Base-by-base conservation (phyloP, 2,329 filamentous ascomycete species). In the Talaromyces sp. region DNA sequence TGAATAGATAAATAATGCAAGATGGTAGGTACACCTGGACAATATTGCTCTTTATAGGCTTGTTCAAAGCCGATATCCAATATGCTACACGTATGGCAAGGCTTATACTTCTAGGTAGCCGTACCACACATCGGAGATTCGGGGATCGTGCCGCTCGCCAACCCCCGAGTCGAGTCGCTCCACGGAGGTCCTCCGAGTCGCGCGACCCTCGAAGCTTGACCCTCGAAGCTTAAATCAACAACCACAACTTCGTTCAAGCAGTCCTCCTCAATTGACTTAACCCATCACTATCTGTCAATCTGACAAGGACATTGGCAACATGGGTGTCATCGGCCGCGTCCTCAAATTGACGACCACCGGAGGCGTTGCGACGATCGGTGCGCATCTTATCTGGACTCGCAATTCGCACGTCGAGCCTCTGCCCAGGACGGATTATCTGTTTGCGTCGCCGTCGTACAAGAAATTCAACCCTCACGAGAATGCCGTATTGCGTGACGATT, bases 401-500 rank as follows among this genome's bases (percentile, higher is more conserved):
- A 81, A 82, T 67, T 87, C 85, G 69, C 82, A 79, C 45, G 79
- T 89, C 71, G 78, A 86, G 71, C 82, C 85, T 62, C 83, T 89
- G 47, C 74, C 89, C 56, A 75, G 81, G n/a, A 74, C 82, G 52
- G 82, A 83, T 68, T 88, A 91, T 70, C 84, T 91, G 70, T 89
- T 87, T 82, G 79, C 79, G 62, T 84, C 84, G 33, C 79, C 82
- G 19, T 76, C 82, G 63, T 90, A 84, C 78, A 77, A 80, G 58
- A 82, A 82, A 66, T 83, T 84, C 76, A 92, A 92, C 71, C 85
- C 86, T 1, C 81, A 84, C 48, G 77, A 81, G 37, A 90, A 91
- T 74, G 85, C 88, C 0, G 80, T 84, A 0, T 85, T 84, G 0
- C 84, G 90, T 65, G 90, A 92, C 72, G 76, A 89, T 11, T 88